phyloP scores from a whole-genome alignment of 495 filamentous ascomycete species.

The Xylaria venustula region DNA sequence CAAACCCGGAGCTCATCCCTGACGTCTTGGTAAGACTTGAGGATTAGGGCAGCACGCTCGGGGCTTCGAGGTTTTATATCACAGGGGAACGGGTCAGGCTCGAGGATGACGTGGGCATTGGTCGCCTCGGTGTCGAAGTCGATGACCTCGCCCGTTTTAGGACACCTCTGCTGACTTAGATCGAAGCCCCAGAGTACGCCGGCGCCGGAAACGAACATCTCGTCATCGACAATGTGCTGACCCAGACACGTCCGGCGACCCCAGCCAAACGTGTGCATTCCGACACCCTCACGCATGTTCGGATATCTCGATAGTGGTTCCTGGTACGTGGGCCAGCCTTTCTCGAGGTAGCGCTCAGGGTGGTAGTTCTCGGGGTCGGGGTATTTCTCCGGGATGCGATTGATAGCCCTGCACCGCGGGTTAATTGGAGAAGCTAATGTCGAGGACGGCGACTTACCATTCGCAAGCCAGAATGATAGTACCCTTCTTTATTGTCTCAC shows the following conservation, averaged over 20 bases:
- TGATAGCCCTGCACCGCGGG: conserved; percentile 42
- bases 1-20: conserved; percentile 30
- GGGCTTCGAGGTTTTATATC: conserved; percentile 36
- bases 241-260: conserved; percentile 65
- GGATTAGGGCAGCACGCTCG: conserved; percentile 31
- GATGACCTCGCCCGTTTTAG: conserved; percentile 38
- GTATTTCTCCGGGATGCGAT: conserved; percentile 47
- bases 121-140: conserved; percentile 51
- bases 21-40: conserved; percentile 35
- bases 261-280: conserved; percentile 59
- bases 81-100: conserved; percentile 42
- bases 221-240: conserved; percentile 60
- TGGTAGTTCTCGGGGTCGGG: conserved; percentile 54
- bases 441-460: conserved; percentile 35
- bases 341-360: conserved; percentile 54
- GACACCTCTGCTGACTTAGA: conserved; percentile 36
- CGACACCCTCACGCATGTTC: conserved; percentile 49
- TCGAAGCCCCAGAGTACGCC: conserved; percentile 52
- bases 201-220: conserved; percentile 50
- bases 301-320: conserved; percentile 51
- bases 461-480: conserved; percentile 55
- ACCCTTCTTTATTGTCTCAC: conserved; percentile 50
- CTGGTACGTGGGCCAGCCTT: conserved; percentile 54
- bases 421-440: not conserved
- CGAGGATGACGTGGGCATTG: conserved; percentile 49